phyloP scores from a whole-genome alignment of 139 green algal species.

The Pleodorina starrii region DNA sequence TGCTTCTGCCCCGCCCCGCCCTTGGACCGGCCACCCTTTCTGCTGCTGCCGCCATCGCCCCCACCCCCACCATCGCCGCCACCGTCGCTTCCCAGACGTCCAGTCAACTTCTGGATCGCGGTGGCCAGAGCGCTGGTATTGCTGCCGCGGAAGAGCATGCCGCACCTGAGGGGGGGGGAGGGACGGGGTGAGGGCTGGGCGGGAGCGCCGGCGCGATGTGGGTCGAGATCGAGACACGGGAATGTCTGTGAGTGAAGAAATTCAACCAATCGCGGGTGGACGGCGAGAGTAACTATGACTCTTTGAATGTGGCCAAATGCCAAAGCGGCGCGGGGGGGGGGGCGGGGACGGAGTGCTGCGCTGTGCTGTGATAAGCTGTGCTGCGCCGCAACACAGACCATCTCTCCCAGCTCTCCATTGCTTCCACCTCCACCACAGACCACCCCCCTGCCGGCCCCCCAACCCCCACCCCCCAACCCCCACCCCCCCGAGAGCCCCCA shows the following conservation, averaged over 20 bases:
- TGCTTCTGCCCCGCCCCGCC: too few species aligned
- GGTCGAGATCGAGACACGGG: not conserved
- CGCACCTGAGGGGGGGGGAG: not conserved
- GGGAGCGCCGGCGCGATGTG: not conserved
- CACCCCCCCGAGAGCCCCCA: too few species aligned
- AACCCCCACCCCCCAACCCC: not conserved
- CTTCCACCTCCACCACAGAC: not conserved
- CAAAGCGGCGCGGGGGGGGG: too few species aligned
- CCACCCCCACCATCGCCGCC: not conserved
- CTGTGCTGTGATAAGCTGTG: too few species aligned
- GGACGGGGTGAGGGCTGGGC: not conserved
- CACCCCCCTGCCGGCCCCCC: too few species aligned
- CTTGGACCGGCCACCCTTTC: not conserved
- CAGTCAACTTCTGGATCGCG: not conserved
- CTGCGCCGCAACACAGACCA: too few species aligned
- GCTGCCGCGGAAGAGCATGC: conserved; percentile 16
- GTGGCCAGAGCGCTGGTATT: conserved; percentile 8
- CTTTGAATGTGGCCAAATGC: too few species aligned
- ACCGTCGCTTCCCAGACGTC: not conserved
- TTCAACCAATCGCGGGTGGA: too few species aligned
- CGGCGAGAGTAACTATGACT: too few species aligned
- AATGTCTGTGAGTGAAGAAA: not conserved
- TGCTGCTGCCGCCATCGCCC: not conserved
- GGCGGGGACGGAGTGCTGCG: too few species aligned
- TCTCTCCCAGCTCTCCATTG: too few species aligned